phyloP scores from a whole-genome alignment of 768 basidiomycete species.

The Lentinula sp. region DNA sequence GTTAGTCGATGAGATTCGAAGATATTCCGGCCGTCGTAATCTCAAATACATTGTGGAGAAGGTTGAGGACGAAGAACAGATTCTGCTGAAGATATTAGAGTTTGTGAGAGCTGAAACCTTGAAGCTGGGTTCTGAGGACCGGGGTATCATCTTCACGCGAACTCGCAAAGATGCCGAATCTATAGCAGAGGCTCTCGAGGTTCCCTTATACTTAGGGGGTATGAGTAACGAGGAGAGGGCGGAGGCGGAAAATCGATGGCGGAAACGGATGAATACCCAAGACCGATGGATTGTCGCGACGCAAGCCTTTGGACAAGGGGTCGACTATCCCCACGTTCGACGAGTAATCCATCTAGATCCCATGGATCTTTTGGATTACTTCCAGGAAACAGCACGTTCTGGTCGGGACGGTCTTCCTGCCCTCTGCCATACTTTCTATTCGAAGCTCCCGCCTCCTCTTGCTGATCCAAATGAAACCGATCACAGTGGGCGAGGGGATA shows the following conservation, averaged over 20 bases:
- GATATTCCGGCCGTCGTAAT: not conserved
- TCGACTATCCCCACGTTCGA: not conserved
- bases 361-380: not conserved
- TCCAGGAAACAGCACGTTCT: not conserved
- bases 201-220: not conserved
- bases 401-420: not conserved
- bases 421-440: not conserved
- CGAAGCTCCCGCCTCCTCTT: not conserved
- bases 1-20: not conserved
- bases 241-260: not conserved
- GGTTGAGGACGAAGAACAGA: not conserved
- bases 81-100: not conserved
- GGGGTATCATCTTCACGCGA: not conserved
- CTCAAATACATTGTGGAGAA: not conserved
- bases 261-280: not conserved
- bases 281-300: slow-evolving; percentile 1
- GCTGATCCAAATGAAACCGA: not conserved
- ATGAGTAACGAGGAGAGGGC: not conserved
- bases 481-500: not conserved
- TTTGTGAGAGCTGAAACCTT: not conserved
- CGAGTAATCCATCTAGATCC: not conserved
- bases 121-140: not conserved
- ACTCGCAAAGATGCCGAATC: not conserved
- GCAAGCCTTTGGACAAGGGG: slow-evolving; percentile 2
- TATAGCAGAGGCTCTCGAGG: not conserved